Percentiles rank a stretch among this genome's conserved stretches.
phyloP scores from a whole-genome alignment of 139 green algal species.

The Astrephomene gubernaculifera region DNA sequence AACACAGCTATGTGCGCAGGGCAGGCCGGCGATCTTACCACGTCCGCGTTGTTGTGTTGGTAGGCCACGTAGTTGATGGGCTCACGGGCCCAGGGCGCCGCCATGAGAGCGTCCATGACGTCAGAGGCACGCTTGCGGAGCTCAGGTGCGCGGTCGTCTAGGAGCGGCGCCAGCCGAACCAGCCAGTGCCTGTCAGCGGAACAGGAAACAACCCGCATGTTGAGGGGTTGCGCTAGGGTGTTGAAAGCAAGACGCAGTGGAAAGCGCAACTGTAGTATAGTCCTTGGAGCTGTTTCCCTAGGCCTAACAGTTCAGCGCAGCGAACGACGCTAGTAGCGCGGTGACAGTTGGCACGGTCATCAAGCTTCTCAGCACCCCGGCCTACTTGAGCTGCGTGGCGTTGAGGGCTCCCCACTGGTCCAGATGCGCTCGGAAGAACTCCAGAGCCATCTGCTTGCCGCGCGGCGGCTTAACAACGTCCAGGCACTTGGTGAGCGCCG shows the following conservation, averaged over 20 bases:
- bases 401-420: background rate
- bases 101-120: background rate
- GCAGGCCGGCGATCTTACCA: too few relatives aligned
- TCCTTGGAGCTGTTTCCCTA: too few relatives aligned
- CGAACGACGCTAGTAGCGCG: too few relatives aligned
- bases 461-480: slow-evolving; percentile 56
- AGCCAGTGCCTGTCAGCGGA: slow-evolving; percentile 29
- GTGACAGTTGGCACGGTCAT: background rate
- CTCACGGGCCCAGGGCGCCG: slow-evolving; percentile 21
- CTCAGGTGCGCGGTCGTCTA: slow-evolving; percentile 17
- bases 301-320: too few relatives aligned
- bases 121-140: slow-evolving; percentile 15
- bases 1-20: too few relatives aligned
- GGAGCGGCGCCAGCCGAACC: slow-evolving; percentile 26
- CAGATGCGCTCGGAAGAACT: slow-evolving; percentile 50
- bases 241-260: too few relatives aligned
- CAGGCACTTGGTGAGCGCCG: slow-evolving; percentile 58
- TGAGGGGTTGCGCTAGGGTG: too few relatives aligned
- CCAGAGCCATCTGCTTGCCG: slow-evolving; percentile 67
- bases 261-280: too few relatives aligned
- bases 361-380: background rate
- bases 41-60: slow-evolving; percentile 38
- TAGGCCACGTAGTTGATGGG: slow-evolving; percentile 26
- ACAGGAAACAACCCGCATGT: too few relatives aligned
- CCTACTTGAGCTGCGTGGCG: slow-evolving; percentile 42